phyloP scores from a whole-genome alignment of 805 yeast genomes.

The Schizosaccharomyces osmophilus region DNA sequence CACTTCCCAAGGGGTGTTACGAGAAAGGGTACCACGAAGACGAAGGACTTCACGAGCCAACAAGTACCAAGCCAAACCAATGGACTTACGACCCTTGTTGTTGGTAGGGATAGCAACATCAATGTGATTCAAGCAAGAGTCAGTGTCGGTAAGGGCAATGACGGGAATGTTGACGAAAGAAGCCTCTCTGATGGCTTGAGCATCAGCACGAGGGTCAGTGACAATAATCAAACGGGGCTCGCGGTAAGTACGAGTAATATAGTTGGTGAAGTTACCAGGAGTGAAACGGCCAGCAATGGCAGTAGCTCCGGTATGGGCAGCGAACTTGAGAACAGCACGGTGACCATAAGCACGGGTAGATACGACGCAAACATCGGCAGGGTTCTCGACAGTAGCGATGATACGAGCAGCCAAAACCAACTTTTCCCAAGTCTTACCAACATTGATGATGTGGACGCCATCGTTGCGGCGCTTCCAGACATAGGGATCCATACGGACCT shows the following conservation, averaged over 20 bases:
- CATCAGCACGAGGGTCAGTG: constrained; percentile 99
- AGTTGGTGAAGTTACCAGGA: constrained; percentile 99
- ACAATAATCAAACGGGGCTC: constrained; percentile 99
- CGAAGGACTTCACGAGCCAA: constrained; percentile 97
- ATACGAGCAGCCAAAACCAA: constrained; percentile 98
- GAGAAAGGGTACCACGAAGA: constrained; percentile 91
- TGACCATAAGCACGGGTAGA: constrained; percentile 99
- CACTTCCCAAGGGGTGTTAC: constrained; percentile 92
- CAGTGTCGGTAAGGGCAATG: constrained; percentile 94
- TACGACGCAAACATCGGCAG: constrained; percentile 94
- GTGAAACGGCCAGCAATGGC: constrained; percentile 99
- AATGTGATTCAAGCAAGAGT: constrained; percentile 95
- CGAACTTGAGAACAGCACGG: constrained; percentile 98
- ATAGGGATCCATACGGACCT: constrained; percentile 87
- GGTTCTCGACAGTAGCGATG: constrained; percentile 97
- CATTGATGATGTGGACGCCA: constrained; percentile 95
- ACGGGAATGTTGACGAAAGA: constrained; percentile 99
- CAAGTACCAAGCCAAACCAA: constrained; percentile 99
- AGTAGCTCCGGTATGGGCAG: constrained; percentile 99
- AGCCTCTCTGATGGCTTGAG: constrained; percentile 99
- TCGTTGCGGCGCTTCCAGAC: constrained; percentile 97
- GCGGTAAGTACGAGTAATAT: constrained; percentile 99
- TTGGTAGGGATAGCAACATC: constrained; percentile 99
- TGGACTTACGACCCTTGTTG: constrained; percentile 99
- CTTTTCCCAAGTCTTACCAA: constrained; percentile 95